A percentile compares a stretch with the other conserved stretches of the same genome.
These are phyloP conservation scores for Fusarium sp. DNA, from an alignment of 2,329 filamentous ascomycete genomes.

Conservation along the genomic window DNA sequence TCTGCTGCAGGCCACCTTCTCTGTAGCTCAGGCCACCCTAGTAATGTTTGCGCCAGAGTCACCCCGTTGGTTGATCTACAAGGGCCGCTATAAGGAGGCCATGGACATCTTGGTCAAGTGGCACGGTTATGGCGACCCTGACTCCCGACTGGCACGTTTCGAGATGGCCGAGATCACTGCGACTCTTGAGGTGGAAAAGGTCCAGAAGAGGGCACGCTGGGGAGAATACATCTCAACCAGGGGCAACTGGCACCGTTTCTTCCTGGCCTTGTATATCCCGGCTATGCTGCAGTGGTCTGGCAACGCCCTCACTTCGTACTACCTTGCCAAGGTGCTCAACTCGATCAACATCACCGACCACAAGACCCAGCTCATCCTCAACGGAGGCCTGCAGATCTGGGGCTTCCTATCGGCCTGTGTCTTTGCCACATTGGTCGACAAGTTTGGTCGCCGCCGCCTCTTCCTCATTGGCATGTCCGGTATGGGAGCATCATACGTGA, in stretches of 20 bases:
- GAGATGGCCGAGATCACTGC: constrained; percentile 46
- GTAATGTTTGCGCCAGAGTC: constrained; percentile 43
- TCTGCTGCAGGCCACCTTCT: constrained; percentile 60
- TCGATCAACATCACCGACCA: constrained; percentile 56
- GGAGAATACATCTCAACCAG: constrained; percentile 37
- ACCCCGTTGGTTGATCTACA: constrained; percentile 46
- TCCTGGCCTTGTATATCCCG: constrained; percentile 50
- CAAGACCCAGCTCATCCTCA: constrained; percentile 52
- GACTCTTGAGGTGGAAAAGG: constrained; percentile 44
- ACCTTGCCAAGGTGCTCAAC: constrained; percentile 58
- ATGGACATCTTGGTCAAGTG: constrained; percentile 42
- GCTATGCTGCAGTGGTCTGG: constrained; percentile 52
- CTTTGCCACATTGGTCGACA: constrained; percentile 58
- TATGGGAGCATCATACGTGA: constrained; percentile 55
- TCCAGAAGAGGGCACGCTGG: constrained; percentile 45
- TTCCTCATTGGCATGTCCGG: constrained; percentile 55
- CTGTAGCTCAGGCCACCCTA: constrained; percentile 20
- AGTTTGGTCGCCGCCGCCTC: constrained; percentile 59
- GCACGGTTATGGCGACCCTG: constrained; percentile 40
- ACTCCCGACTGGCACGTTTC: constrained; percentile 28
- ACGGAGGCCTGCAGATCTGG: constrained; percentile 52
- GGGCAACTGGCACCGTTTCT: constrained; percentile 52
- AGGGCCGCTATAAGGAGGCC: constrained; percentile 44
- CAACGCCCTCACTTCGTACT: constrained; percentile 55
- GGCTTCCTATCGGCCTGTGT: constrained; percentile 54